These are phyloP conservation scores for Houttuynia cordata DNA, from an alignment of 164 flowering plant species.

Conservation along the genomic window DNA sequence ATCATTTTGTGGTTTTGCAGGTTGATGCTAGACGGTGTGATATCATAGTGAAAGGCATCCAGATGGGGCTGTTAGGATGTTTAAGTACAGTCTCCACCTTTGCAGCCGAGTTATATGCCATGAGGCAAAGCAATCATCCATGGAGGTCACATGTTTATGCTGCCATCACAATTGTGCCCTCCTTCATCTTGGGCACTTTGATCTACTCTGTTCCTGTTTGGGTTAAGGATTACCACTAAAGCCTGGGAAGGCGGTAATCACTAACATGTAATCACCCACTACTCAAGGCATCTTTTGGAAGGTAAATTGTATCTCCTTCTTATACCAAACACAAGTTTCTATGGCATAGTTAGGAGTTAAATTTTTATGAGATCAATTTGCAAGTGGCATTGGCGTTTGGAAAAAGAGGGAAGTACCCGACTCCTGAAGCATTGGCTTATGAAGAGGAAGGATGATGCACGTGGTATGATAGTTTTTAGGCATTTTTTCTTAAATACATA, in stretches of 20 bases:
- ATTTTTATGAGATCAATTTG: no score
- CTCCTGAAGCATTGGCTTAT: no score
- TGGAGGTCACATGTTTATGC: conserved; percentile 79
- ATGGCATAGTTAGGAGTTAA: no score
- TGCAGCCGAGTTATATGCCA: conserved; percentile 69
- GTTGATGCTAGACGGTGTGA: conserved; percentile 40
- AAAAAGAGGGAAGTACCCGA: no score
- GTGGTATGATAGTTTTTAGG: no score
- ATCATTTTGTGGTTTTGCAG: conserved; percentile 24
- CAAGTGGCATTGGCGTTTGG: no score
- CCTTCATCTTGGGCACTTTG: conserved; percentile 60
- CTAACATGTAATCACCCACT: neutral
- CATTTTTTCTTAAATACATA: no score
- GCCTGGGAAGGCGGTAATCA: neutral
- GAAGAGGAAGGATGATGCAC: no score
- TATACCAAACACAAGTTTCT: no score
- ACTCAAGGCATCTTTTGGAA: no score
- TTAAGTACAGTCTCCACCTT: conserved; percentile 92
- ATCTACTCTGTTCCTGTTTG: conserved; percentile 65
- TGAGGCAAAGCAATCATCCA: conserved; percentile 49
- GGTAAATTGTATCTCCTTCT: no score
- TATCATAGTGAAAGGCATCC: conserved; percentile 49
- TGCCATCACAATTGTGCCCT: conserved; percentile 30
- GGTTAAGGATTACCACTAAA: conserved; percentile 20
- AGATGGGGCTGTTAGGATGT: conserved; percentile 78